Percentiles rank a stretch among this genome's conserved stretches.
Evolutionary conservation across 345 rosid species (phyloP).

Genomic region (Eucalyptus dawsonii): DNA sequence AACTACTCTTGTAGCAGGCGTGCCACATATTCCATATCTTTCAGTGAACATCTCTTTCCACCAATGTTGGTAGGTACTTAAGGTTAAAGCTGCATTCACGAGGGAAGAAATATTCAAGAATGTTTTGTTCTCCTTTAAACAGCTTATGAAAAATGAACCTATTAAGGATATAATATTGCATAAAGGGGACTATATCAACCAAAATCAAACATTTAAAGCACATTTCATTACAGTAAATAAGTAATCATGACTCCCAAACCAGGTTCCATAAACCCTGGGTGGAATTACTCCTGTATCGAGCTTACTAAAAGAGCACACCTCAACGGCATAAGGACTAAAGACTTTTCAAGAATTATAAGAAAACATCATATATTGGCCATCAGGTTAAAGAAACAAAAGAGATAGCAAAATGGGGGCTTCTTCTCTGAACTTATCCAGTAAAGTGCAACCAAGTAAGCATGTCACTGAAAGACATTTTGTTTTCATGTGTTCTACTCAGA

Average conservation of each 20-base stretch:
- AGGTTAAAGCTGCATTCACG: conserved; percentile 94
- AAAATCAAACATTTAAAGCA: background rate
- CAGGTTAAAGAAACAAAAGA: background rate
- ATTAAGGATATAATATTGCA: background rate
- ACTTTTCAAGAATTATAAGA: background rate
- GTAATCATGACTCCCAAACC: background rate
- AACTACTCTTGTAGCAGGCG: conserved; percentile 93
- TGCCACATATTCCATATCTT: conserved; percentile 88
- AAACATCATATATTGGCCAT: background rate
- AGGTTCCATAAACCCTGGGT: background rate
- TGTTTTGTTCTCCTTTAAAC: conserved; percentile 26
- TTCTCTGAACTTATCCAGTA: background rate
- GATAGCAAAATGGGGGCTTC: background rate
- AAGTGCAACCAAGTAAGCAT: background rate
- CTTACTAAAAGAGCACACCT: background rate
- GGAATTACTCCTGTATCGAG: background rate
- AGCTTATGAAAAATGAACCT: conserved; percentile 9
- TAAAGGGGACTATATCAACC: background rate
- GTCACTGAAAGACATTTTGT: background rate
- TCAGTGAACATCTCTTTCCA: conserved; percentile 91
- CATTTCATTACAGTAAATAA: background rate
- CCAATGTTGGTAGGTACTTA: conserved; percentile 76
- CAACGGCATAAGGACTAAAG: background rate
- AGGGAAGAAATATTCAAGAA: conserved; percentile 78
- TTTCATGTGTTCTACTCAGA: background rate